These are phyloP conservation scores for Fraxinus paxiana DNA, from an alignment of 305 asterid genomes.

Conservation along the genomic window DNA sequence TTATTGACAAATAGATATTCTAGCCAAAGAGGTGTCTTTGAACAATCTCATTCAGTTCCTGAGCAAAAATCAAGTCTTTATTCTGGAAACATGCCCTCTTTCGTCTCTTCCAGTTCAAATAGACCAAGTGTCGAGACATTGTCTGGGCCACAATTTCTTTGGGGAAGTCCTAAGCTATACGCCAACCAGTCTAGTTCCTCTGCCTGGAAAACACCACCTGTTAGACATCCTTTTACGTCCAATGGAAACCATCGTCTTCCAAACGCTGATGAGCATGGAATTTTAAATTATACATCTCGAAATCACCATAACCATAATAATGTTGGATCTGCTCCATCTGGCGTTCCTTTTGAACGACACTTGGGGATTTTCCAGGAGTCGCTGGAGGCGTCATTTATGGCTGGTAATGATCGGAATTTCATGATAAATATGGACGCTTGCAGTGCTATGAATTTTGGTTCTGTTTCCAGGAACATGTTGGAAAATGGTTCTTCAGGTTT, in stretches of 20 bases:
- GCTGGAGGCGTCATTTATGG: conserved; percentile 22
- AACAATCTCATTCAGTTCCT: conserved; percentile 47
- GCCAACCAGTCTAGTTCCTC: conserved; percentile 33
- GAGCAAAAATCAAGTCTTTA: conserved; percentile 36
- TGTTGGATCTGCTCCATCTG: conserved; percentile 69
- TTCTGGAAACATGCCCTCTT: conserved; percentile 36
- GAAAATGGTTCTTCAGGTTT: conserved; percentile 42
- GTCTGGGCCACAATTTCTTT: conserved; percentile 44
- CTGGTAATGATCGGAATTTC: conserved; percentile 29
- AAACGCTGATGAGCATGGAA: conserved; percentile 27
- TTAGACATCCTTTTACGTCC: conserved; percentile 31
- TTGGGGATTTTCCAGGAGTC: conserved; percentile 44
- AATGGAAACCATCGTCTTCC: conserved; percentile 32
- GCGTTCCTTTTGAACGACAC: conserved; percentile 37
- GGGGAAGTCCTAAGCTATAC: conserved; percentile 50
- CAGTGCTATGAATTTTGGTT: neutral
- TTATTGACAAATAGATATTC: conserved; percentile 16
- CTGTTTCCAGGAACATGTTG: neutral
- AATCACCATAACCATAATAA: conserved; percentile 17
- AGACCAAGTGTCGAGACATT: conserved; percentile 38
- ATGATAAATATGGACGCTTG: conserved; percentile 21
- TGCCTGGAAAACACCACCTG: conserved; percentile 23
- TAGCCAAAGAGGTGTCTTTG: conserved; percentile 27
- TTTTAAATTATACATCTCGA: conserved; percentile 25
- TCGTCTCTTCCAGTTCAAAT: conserved; percentile 40